Evolutionary conservation across 2,329 filamentous ascomycete species (phyloP).

Genomic region (Curvularia sp.): DNA sequence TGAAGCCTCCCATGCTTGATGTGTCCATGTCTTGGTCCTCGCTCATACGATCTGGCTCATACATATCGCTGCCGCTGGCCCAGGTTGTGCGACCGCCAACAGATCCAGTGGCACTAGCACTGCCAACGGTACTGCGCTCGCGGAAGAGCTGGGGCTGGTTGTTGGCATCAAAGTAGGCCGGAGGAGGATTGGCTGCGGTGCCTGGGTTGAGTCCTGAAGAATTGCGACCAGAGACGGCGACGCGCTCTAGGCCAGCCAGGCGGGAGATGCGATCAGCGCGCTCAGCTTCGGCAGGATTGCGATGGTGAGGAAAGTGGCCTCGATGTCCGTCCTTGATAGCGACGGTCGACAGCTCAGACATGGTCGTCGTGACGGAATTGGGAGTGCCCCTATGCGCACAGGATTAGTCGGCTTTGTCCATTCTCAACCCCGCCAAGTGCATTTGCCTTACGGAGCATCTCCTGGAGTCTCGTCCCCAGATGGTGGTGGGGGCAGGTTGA

Average conservation of each 20-base stretch:
- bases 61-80: slow-evolving; percentile 69
- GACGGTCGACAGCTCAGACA: slow-evolving; percentile 89
- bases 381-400: slow-evolving; percentile 75
- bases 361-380: slow-evolving; percentile 88
- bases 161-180: slow-evolving; percentile 81
- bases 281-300: slow-evolving; percentile 82
- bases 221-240: slow-evolving; percentile 74
- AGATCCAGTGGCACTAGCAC: slow-evolving; percentile 85
- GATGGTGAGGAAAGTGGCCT: slow-evolving; percentile 72
- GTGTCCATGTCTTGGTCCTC: slow-evolving; percentile 66
- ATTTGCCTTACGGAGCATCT: slow-evolving; percentile 77
- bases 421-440: slow-evolving; percentile 14
- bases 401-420: slow-evolving; percentile 25
- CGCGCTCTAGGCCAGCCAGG: slow-evolving; percentile 86
- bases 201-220: slow-evolving; percentile 57
- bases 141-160: slow-evolving; percentile 69
- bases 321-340: slow-evolving; percentile 97
- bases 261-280: slow-evolving; percentile 95
- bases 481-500: slow-evolving; percentile 82
- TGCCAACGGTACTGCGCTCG: slow-evolving; percentile 88
- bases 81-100: slow-evolving; percentile 72
- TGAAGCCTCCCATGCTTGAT: slow-evolving; percentile 77
- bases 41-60: slow-evolving; percentile 73
- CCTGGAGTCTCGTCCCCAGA: slow-evolving; percentile 86
- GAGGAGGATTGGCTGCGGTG: slow-evolving; percentile 42